A percentile compares a stretch with the other conserved stretches of the same genome.
phyloP scores from a whole-genome alignment of 148 eudicot species.

The Amaranthus cruentus region DNA sequence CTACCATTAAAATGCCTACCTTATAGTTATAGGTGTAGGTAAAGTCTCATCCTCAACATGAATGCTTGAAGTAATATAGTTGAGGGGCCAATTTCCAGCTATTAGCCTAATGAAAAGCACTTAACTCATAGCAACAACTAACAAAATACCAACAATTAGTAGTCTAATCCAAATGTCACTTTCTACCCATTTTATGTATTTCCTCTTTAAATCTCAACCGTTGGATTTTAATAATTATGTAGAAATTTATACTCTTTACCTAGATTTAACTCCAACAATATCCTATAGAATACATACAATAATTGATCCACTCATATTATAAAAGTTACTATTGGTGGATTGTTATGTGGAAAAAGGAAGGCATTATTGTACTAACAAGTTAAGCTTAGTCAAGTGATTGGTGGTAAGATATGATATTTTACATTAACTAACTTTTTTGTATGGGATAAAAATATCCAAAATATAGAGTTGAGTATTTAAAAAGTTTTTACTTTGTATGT shows the following conservation, averaged over 20 bases:
- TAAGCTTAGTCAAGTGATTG: not conserved
- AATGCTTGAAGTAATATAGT: not conserved
- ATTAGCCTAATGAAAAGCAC: not conserved
- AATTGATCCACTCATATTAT: constrained; percentile 1
- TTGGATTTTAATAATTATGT: not conserved
- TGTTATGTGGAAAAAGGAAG: constrained; percentile 2
- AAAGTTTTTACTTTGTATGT: not conserved
- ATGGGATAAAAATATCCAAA: too few relatives aligned
- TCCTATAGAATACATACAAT: not conserved
- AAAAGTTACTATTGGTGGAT: not conserved
- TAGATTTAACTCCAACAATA: not conserved
- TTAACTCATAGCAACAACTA: not conserved
- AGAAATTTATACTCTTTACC: not conserved
- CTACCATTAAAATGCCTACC: not conserved
- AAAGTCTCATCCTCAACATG: not conserved
- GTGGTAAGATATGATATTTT: not conserved
- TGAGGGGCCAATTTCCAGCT: constrained; percentile 19
- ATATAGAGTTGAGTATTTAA: too few relatives aligned
- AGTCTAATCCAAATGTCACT: constrained; percentile 8
- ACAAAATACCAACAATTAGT: not conserved
- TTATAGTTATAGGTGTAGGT: constrained; percentile 2
- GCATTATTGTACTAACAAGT: not conserved
- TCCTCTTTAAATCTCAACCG: not conserved
- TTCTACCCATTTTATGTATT: not conserved
- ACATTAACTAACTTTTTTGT: not conserved